These are phyloP conservation scores for Oenanthe javanica DNA, from an alignment of 140 eudicot genomes.

Conservation along the genomic window DNA sequence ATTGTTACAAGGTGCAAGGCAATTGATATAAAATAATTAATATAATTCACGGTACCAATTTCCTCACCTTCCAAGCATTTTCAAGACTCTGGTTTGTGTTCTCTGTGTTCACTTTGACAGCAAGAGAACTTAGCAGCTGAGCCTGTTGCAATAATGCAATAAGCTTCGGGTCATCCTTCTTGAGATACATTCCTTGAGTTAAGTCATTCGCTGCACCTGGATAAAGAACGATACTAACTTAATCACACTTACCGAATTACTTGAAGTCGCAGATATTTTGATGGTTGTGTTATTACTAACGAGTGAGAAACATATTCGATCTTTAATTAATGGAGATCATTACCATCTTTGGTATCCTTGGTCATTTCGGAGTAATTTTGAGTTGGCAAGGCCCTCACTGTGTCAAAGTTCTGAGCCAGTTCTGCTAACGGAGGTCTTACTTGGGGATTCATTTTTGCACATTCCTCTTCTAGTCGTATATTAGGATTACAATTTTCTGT, in stretches of 20 bases:
- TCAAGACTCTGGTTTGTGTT: conserved; percentile 85
- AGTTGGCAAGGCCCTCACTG: conserved; percentile 22
- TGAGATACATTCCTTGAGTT: conserved; percentile 68
- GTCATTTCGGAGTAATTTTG: conserved; percentile 25
- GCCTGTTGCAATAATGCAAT: conserved; percentile 86
- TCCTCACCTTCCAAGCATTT: conserved; percentile 85
- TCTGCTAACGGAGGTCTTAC: conserved; percentile 72
- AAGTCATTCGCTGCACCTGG: conserved; percentile 26
- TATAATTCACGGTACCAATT: background rate
- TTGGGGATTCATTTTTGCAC: conserved; percentile 27
- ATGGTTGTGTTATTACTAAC: background rate
- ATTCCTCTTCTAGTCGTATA: conserved; percentile 26
- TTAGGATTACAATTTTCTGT: conserved; percentile 28
- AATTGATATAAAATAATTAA: background rate
- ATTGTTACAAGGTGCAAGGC: background rate
- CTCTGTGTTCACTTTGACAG: conserved; percentile 74
- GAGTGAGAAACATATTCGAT: conserved; percentile 14
- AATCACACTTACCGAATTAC: background rate
- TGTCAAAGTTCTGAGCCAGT: conserved; percentile 47
- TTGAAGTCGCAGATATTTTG: background rate
- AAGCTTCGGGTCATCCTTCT: conserved; percentile 90
- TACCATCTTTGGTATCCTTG: conserved; percentile 53
- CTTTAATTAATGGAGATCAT: conserved; percentile 7
- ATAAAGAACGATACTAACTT: background rate
- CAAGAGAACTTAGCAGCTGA: conserved; percentile 85